phyloP scores from a whole-genome alignment of 2,329 filamentous ascomycete species.

The Trichoderma brevicompactum region DNA sequence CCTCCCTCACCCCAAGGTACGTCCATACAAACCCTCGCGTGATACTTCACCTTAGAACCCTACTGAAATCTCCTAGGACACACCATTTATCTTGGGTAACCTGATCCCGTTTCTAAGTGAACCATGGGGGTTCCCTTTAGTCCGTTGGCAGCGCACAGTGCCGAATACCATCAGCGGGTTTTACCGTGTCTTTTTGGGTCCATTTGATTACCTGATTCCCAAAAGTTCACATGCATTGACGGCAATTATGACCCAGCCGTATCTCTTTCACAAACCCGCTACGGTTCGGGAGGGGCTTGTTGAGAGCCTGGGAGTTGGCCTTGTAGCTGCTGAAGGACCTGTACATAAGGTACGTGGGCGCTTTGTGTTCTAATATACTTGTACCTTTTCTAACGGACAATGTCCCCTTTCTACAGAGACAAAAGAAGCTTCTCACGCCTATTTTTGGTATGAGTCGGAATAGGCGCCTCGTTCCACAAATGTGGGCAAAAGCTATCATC shows the following conservation, averaged over 20 bases:
- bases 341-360: not conserved
- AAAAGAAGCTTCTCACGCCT: conserved; percentile 20
- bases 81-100: conserved; percentile 4
- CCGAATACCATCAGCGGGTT: conserved; percentile 1
- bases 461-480: conserved; percentile 13
- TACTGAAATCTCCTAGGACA: not conserved
- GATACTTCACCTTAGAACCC: not conserved
- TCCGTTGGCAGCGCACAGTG: not conserved
- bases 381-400: no score
- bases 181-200: conserved; percentile 20
- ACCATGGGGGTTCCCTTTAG: conserved; percentile 16
- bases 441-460: conserved; percentile 15
- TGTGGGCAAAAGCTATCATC: conserved; percentile 9
- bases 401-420: not conserved
- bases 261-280: not conserved
- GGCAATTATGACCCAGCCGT: conserved; percentile 11
- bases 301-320: conserved; percentile 9
- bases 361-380: no score
- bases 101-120: conserved; percentile 2
- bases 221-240: conserved; percentile 2
- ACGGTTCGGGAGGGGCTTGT: conserved; percentile 4
- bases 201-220: conserved; percentile 14
- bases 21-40: not conserved
- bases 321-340: not conserved
- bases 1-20: conserved; percentile 7